phyloP scores from a whole-genome alignment of 495 filamentous ascomycete genomes.

The Penicillium cosmopolitanum region DNA sequence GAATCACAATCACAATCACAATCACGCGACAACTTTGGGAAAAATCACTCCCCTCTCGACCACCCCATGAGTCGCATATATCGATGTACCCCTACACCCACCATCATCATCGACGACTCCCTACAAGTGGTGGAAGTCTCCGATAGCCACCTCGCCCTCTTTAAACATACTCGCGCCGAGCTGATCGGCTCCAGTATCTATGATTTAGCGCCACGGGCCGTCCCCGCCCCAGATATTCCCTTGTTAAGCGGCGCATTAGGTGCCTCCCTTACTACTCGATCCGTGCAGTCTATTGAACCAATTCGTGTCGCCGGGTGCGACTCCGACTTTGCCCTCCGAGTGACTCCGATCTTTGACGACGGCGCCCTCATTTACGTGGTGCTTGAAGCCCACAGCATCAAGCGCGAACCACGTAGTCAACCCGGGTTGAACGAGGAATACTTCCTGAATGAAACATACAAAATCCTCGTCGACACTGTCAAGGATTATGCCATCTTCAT shows the following conservation, averaged over 20 bases:
- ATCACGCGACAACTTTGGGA: not conserved
- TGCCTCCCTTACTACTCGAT: conserved; percentile 44
- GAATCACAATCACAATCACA: not conserved
- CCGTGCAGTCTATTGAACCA: conserved; percentile 34
- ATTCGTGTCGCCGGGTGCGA: conserved; percentile 29
- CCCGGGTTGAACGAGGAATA: conserved; percentile 40
- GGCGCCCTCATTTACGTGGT: conserved; percentile 48
- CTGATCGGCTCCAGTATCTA: conserved; percentile 49
- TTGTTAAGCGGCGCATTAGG: conserved; percentile 47
- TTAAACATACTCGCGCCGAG: conserved; percentile 39
- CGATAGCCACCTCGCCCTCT: conserved; percentile 47
- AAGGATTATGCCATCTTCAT: conserved; percentile 73
- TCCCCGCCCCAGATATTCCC: conserved; percentile 41
- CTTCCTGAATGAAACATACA: conserved; percentile 61
- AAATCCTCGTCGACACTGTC: conserved; percentile 64
- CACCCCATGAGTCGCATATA: conserved; percentile 40
- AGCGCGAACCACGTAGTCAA: conserved; percentile 12
- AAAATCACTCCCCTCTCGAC: too few relatives aligned
- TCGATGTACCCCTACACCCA: conserved; percentile 53
- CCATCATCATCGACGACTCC: conserved; percentile 51
- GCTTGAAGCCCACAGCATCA: conserved; percentile 47
- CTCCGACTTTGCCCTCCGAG: conserved; percentile 43
- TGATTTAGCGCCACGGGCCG: conserved; percentile 34
- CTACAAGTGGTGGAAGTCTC: conserved; percentile 53
- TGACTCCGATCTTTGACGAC: conserved; percentile 57